Conservation (phyloP, 192 early-diverging fungal species). For the Allomyces javanicus region DNA sequence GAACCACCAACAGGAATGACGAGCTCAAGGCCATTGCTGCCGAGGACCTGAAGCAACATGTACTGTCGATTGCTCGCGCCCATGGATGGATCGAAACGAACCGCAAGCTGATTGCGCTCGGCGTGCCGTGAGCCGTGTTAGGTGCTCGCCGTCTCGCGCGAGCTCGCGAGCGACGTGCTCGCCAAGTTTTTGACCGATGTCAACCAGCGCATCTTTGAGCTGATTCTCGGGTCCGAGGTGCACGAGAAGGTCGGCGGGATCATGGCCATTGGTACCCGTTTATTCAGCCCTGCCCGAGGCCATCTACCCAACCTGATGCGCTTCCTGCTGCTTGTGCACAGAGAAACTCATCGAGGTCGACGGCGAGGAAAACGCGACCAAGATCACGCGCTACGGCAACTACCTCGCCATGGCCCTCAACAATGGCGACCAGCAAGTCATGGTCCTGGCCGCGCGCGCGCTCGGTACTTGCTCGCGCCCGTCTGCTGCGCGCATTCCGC, state of each 20-base stretch:
- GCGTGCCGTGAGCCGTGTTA: constrained; percentile 7
- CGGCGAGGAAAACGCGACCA: constrained; percentile 55
- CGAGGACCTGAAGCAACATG: constrained; percentile 1
- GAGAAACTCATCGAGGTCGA: constrained; percentile 68
- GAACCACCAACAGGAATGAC: neutral
- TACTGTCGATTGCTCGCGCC: constrained; percentile 4
- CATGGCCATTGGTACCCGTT: constrained; percentile 44
- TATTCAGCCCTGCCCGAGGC: no score
- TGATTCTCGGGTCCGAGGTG: constrained; percentile 51
- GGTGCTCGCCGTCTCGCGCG: constrained; percentile 31
- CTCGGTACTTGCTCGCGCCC: constrained; percentile 24
- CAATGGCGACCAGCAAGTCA: constrained; percentile 45
- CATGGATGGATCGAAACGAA: constrained; percentile 3
- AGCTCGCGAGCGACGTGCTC: constrained; percentile 48
- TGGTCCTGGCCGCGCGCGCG: constrained; percentile 48
- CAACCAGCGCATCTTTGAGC: constrained; percentile 58
- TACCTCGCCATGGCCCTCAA: constrained; percentile 61
- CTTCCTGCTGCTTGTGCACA: constrained; percentile 10
- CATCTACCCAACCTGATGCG: neutral
- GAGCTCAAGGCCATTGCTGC: neutral
- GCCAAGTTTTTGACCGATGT: constrained; percentile 60
- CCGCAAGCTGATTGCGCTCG: constrained; percentile 1
- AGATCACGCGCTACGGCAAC: constrained; percentile 57
- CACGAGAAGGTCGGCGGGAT: constrained; percentile 64
- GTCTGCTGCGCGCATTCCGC: neutral